Evolutionary conservation across 768 basidiomycete species (phyloP).

Genomic region (Scleroderma citrinum): DNA sequence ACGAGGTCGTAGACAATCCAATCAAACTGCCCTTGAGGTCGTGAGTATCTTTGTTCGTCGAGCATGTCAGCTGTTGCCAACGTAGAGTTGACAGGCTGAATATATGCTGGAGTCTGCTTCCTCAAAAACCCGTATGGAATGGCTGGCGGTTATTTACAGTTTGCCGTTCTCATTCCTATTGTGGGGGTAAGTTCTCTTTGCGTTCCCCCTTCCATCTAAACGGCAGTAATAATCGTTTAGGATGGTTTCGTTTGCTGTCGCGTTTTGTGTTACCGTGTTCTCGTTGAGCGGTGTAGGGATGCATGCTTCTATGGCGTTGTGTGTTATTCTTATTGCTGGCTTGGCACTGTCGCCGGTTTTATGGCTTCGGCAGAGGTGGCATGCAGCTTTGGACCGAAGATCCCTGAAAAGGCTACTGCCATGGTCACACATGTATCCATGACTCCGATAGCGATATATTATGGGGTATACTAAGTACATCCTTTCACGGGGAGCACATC

Average conservation of each 20-base stretch:
- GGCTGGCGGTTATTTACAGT: not conserved
- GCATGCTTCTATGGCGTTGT: not conserved
- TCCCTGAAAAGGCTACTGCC: too few species aligned
- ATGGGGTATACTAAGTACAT: too few species aligned
- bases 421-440: too few species aligned
- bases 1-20: constrained; percentile 30
- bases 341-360: not conserved
- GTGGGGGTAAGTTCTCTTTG: not conserved
- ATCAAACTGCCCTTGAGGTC: constrained; percentile 32
- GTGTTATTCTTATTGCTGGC: not conserved
- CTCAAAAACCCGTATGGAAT: not conserved
- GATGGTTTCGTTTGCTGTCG: not conserved
- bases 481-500: too few species aligned
- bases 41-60: constrained; percentile 20
- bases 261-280: not conserved
- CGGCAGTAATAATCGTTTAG: not conserved
- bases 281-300: not conserved
- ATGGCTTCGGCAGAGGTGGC: not conserved
- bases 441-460: too few species aligned
- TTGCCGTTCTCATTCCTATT: not conserved
- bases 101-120: not conserved
- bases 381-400: not conserved
- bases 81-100: not conserved
- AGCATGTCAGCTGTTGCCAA: not conserved
- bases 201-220: not conserved